These are phyloP conservation scores for Chaetomium olivaceum DNA, from an alignment of 2,329 filamentous ascomycete species.

Conservation along the genomic window DNA sequence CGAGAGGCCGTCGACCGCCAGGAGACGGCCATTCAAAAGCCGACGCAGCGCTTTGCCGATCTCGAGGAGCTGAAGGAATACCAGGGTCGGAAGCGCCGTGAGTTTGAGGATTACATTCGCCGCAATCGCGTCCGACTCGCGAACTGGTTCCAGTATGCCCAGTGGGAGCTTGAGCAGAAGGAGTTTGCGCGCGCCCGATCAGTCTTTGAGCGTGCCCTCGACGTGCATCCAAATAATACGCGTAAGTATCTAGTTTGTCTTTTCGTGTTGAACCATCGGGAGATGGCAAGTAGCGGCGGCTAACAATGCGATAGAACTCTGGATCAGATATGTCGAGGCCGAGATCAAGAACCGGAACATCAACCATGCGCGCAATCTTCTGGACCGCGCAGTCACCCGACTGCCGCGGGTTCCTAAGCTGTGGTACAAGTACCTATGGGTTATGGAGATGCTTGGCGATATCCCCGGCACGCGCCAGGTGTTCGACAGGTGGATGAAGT, in stretches of 20 bases:
- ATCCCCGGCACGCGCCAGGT: constrained; percentile 89
- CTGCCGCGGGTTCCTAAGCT: constrained; percentile 90
- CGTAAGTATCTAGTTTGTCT: constrained; percentile 34
- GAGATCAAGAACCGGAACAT: constrained; percentile 97
- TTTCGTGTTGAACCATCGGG: background rate
- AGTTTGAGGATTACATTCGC: constrained; percentile 97
- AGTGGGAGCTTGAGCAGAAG: constrained; percentile 98
- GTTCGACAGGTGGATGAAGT: constrained; percentile 97
- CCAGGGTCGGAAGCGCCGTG: constrained; percentile 91
- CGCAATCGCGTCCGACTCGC: constrained; percentile 95
- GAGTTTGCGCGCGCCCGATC: constrained; percentile 89
- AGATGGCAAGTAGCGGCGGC: background rate
- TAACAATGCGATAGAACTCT: constrained; percentile 52
- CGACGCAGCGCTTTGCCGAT: constrained; percentile 92
- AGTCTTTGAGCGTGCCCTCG: constrained; percentile 91
- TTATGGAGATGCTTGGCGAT: constrained; percentile 97
- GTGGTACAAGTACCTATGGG: constrained; percentile 99
- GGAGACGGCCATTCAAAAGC: constrained; percentile 82
- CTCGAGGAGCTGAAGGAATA: constrained; percentile 97
- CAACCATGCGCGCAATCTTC: constrained; percentile 90
- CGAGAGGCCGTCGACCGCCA: constrained; percentile 96
- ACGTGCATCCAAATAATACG: constrained; percentile 85
- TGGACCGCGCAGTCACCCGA: constrained; percentile 92
- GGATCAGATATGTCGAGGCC: constrained; percentile 91
- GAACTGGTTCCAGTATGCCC: constrained; percentile 98